Evolutionary conservation across 306 rosid species (phyloP).

Genomic region (Urtica urens): DNA sequence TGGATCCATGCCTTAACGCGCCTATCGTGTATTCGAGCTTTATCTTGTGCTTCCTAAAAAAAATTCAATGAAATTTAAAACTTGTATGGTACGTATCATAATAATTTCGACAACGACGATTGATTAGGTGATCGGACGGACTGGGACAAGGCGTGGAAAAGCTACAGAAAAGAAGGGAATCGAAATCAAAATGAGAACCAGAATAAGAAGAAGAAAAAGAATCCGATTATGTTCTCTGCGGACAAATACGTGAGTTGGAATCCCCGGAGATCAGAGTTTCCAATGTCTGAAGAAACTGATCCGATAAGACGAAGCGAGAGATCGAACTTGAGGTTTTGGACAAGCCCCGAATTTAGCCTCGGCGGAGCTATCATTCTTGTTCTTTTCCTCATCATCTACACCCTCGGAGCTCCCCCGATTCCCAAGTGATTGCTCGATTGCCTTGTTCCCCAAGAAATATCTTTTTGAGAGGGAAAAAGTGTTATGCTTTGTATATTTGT

Average conservation of each 20-base stretch:
- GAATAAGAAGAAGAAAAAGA: conserved; percentile 35
- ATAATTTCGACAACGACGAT: too few relatives aligned
- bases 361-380: conserved; percentile 67
- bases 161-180: conserved; percentile 67
- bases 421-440: conserved; percentile 28
- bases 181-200: too few relatives aligned
- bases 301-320: conserved; percentile 87
- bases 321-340: conserved; percentile 79
- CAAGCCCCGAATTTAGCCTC: conserved; percentile 68
- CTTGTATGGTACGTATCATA: neutral
- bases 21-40: too few relatives aligned
- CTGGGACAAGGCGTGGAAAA: conserved; percentile 94
- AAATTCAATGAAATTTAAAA: neutral
- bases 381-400: conserved; percentile 61
- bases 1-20: too few relatives aligned
- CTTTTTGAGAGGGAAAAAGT: too few relatives aligned
- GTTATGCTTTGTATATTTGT: neutral
- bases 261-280: conserved; percentile 54
- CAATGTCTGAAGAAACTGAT: conserved; percentile 79
- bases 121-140: conserved; percentile 65
- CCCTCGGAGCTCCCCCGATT: conserved; percentile 74
- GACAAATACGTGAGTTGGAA: conserved; percentile 89
- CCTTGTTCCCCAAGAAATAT: neutral
- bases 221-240: conserved; percentile 56
- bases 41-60: too few relatives aligned